These are phyloP conservation scores for Leccinum cinnamomeum DNA, from an alignment of 1,284 basidiomycete species.

Conservation along the genomic window DNA sequence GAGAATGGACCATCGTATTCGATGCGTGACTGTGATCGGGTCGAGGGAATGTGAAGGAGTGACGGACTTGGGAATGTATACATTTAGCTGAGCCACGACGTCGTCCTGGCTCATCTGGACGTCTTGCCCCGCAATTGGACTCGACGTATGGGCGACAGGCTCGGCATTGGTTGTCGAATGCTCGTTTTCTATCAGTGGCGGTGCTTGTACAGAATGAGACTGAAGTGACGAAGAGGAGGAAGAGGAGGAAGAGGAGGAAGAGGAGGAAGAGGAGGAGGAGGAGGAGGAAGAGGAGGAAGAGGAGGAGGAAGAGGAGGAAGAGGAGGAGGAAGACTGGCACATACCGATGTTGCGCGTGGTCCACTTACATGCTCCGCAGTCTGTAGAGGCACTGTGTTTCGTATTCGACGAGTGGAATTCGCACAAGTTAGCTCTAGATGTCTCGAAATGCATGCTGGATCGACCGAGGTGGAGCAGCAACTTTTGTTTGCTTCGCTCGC, in stretches of 20 bases:
- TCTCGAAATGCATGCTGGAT: too few species aligned
- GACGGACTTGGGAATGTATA: slow-evolving; percentile 50
- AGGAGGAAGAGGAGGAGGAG: too few species aligned
- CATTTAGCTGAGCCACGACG: slow-evolving; percentile 46
- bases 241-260: background rate
- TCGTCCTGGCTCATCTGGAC: slow-evolving; percentile 41
- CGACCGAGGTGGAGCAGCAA: too few species aligned
- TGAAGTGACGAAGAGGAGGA: slow-evolving; percentile 16
- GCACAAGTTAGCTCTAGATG: too few species aligned
- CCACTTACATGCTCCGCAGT: too few species aligned
- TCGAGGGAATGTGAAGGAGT: slow-evolving; percentile 67
- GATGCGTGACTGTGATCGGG: slow-evolving; percentile 75
- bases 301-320: background rate
- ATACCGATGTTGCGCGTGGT: too few species aligned
- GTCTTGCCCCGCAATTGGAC: slow-evolving; percentile 14
- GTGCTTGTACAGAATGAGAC: background rate
- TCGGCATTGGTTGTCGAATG: slow-evolving; percentile 4
- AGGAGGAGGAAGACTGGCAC: too few species aligned
- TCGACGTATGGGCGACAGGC: slow-evolving; percentile 11
- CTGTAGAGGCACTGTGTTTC: too few species aligned
- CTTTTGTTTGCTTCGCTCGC: too few species aligned
- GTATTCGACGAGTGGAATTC: too few species aligned
- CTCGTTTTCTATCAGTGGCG: background rate
- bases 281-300: slow-evolving; percentile 15
- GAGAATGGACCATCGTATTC: slow-evolving; percentile 72